phyloP scores from a whole-genome alignment of 768 basidiomycete genomes.

The Boletus patriciae region DNA sequence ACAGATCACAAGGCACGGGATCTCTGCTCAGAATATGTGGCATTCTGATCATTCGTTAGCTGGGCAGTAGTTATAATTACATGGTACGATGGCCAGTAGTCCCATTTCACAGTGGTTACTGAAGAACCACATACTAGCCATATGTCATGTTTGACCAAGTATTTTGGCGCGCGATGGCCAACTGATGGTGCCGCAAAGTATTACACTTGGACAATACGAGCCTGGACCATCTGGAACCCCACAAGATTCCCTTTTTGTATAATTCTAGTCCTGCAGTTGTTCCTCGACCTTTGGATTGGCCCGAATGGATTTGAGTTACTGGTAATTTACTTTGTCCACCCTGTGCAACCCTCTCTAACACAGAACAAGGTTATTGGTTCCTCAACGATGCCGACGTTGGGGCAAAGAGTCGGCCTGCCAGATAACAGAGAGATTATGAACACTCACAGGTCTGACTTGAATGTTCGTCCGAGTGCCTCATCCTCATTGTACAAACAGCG shows the following conservation, averaged over 20 bases:
- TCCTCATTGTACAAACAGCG: slow-evolving; percentile 6
- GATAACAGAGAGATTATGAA: slow-evolving; percentile 10
- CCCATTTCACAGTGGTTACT: slow-evolving; percentile 1
- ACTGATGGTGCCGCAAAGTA: slow-evolving; percentile 83
- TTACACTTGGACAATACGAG: slow-evolving; percentile 78
- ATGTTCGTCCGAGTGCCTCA: neutral
- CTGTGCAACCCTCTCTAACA: slow-evolving; percentile 6
- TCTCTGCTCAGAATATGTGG: neutral
- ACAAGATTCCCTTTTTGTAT: slow-evolving; percentile 97
- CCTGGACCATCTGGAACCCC: slow-evolving; percentile 93
- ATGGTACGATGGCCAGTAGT: slow-evolving; percentile 60
- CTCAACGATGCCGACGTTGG: slow-evolving; percentile 90
- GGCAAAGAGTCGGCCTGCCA: slow-evolving; percentile 47
- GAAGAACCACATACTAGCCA: slow-evolving; percentile 46
- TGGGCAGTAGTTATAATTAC: slow-evolving; percentile 98
- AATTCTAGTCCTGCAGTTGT: slow-evolving; percentile 93
- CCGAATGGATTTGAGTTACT: slow-evolving; percentile 95
- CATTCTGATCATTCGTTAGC: slow-evolving; percentile 43
- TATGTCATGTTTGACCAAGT: slow-evolving; percentile 98
- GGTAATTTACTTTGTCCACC: slow-evolving; percentile 44
- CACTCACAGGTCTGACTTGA: slow-evolving; percentile 22
- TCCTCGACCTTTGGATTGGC: slow-evolving; percentile 96
- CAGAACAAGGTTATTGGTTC: slow-evolving; percentile 89
- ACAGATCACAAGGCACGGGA: slow-evolving; percentile 76
- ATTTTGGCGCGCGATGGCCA: slow-evolving; percentile 94